Base-by-base conservation (phyloP, 1,284 basidiomycete genomes). In the Acaromyces ingoldii region DNA sequence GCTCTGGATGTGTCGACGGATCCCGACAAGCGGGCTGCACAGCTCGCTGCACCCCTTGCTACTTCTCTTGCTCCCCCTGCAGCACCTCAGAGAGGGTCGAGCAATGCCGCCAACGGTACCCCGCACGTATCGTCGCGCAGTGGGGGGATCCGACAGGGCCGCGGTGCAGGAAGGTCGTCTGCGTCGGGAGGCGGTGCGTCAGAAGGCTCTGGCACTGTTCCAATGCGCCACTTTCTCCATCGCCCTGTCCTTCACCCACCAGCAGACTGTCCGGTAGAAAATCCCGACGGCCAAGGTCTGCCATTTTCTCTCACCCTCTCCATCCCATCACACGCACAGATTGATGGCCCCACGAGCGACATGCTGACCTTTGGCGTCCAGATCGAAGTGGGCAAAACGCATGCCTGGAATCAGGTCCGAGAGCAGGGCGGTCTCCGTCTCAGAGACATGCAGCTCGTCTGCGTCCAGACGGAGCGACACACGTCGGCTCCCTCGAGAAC, bases 331-430 rank as follows among this genome's bases (percentile, higher is more conserved):
- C 69, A 75, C 45, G 64, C 65, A 6, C 63, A 63, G 28, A 65
- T 70, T 15, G 43, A 64, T 13, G 63, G 60, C 6, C 61, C 63
- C 1, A 56, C 51, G 42, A 61, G 58, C 44, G 67, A 70, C 25
- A 59, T 66, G 33, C 65, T 75, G 34, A 68, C 61, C 34, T 75
- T 75, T 44, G 70, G 72, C n/a, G 63, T 75, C 4, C 71, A 74
- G 51, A 67, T 74, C 38, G 71, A 74, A 43, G 62, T 72, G 2
- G 67, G 70, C 33, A 57, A 55, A n/a, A 49, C 63, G 1, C 41
- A 44, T 19, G 65, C 59, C 26, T 72, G 71, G 71, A 59, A 55
- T 26, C 55, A 53, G 15, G 59, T 67, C 6, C 50, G 59, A 10
- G 57, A 60, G 45, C 53, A 61, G 49, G 68, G 71, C 13, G 71